Conservation (phyloP, 225 moss, liverwort and hornwort genomes). For the Marchantia paleacea region DNA sequence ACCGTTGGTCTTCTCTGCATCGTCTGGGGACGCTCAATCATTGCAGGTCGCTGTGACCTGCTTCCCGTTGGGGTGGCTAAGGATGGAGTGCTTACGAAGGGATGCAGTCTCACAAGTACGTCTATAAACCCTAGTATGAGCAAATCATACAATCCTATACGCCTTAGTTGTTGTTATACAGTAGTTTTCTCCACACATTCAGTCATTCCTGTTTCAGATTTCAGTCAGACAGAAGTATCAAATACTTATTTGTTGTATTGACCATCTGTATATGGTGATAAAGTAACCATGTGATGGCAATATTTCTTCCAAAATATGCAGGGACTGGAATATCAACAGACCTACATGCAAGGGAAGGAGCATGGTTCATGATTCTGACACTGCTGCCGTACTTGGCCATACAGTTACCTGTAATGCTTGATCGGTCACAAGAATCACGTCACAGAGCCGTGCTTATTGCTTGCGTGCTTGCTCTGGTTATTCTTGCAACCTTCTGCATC, state of each 20-base stretch:
- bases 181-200: too few relatives aligned
- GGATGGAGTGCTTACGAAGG: conserved; percentile 47
- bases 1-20: conserved; percentile 59
- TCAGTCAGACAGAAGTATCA: too few relatives aligned
- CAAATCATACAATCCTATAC: too few relatives aligned
- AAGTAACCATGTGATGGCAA: too few relatives aligned
- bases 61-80: conserved; percentile 44
- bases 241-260: too few relatives aligned
- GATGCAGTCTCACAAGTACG: conserved; percentile 43
- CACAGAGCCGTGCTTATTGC: too few relatives aligned
- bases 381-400: conserved; percentile 58
- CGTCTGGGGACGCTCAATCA: conserved; percentile 59
- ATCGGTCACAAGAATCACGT: conserved; percentile 24
- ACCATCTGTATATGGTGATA: too few relatives aligned
- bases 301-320: neutral
- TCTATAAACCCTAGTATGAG: neutral
- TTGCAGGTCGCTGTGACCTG: conserved; percentile 63
- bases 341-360: too few relatives aligned
- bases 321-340: neutral
- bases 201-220: too few relatives aligned
- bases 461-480: too few relatives aligned
- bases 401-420: conserved; percentile 51
- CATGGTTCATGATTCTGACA: neutral
- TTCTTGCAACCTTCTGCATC: too few relatives aligned
- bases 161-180: too few relatives aligned